These are phyloP conservation scores for Syncephalastrum sp. DNA, from an alignment of 371 early-diverging fungal species.

Conservation along the genomic window DNA sequence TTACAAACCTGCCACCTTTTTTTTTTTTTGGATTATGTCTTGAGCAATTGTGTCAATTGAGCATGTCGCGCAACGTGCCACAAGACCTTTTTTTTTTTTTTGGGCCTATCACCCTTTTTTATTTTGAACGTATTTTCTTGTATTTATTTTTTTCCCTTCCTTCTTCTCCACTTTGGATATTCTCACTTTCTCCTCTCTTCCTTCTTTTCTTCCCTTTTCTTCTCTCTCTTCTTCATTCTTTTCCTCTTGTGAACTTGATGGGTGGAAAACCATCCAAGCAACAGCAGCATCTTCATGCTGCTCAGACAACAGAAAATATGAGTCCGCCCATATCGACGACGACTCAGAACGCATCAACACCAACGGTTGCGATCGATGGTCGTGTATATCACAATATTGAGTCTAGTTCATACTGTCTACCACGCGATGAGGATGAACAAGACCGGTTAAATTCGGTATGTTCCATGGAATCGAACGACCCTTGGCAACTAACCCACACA, in stretches of 20 bases:
- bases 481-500: background rate
- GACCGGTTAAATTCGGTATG: constrained; percentile 48
- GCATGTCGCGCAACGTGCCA: constrained; percentile 30
- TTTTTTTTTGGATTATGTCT: background rate
- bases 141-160: constrained; percentile 3
- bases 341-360: constrained; percentile 13
- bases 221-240: constrained; percentile 5
- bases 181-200: constrained; percentile 11
- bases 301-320: constrained; percentile 2
- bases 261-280: constrained; percentile 23
- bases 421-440: constrained; percentile 50
- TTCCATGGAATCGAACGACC: background rate
- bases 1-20: constrained; percentile 1
- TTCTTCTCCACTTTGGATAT: constrained; percentile 8
- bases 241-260: constrained; percentile 8
- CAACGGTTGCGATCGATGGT: constrained; percentile 36
- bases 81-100: constrained; percentile 18
- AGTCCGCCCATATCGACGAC: constrained; percentile 12
- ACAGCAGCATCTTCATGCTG: too few relatives aligned
- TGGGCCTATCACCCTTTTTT: background rate
- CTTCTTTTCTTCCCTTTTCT: constrained; percentile 13
- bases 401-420: constrained; percentile 35
- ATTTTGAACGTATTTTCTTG: constrained; percentile 5
- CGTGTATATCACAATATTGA: constrained; percentile 41
- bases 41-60: constrained; percentile 4